Evolutionary conservation across 2,329 filamentous ascomycete genomes (phyloP), one percentile per base, ranked within the genome.

Genomic region (Geosmithia flava): DNA sequence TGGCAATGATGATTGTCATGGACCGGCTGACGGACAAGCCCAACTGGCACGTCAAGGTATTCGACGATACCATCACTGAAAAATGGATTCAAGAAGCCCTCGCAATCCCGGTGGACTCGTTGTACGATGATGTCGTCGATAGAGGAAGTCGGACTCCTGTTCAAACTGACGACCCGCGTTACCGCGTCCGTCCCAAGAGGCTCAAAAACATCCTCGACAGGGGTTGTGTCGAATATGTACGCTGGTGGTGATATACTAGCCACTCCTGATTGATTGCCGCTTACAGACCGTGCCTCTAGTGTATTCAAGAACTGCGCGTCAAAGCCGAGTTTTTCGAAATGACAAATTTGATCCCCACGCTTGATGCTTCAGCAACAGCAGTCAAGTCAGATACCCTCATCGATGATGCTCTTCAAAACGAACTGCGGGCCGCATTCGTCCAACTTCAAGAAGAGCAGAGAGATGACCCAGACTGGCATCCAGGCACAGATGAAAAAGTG

Each of bases 381-480:
- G 53, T 53, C 41, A 61, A 61, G 11, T 58, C 59, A 0, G 59
- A 61, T 1, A 51, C 2, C 1, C 17, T 51, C 7, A 47, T 61
- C 3, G 45, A 50, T 0, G 5, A 42, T 0, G 19, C 20, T 1
- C 54, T 61, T 1, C 50, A 47, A 11, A 2, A 46, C 0, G 39
- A 44, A 2, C 51, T 61, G 0, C 51, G 45, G 0, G 8, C 27
- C 6, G 55, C 52, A 1, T 56, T 61, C n/a, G 30, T 15, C 0
- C 51, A 48, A 29, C 51, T 60, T 0, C 45, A 48, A n/a, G 45
- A 51, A 0, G 56, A 55, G 1, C 57, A 58, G 11, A 47, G 46
- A 11, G 48, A 50, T 0, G 20, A 49, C 1, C 57, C 37, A 20
- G 78, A 80, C 54, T 81, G 71, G 67, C 74, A 81, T 59, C 78